Percentiles rank a stretch among this genome's conserved stretches.
These are phyloP conservation scores for Stenocarpella maydis DNA, from an alignment of 2,329 filamentous ascomycete genomes.

Conservation along the genomic window DNA sequence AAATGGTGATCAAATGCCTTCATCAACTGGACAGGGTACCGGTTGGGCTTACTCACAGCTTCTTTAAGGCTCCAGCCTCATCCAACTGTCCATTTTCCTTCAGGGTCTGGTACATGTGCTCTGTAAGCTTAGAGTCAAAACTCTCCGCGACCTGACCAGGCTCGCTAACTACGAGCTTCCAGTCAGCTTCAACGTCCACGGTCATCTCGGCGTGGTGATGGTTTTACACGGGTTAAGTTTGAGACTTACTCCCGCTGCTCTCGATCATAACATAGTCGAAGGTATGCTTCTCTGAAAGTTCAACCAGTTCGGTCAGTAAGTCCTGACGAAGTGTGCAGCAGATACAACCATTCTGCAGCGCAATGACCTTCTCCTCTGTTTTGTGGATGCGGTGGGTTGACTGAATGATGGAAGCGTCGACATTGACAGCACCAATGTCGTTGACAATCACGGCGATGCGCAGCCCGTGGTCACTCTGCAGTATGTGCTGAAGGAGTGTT, in stretches of 20 bases:
- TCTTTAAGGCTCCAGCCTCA: constrained; percentile 41
- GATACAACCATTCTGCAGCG: constrained; percentile 78
- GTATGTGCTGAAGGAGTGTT: constrained; percentile 73
- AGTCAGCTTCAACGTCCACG: background rate
- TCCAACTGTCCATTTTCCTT: constrained; percentile 13
- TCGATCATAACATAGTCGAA: constrained; percentile 79
- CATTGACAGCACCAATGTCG: constrained; percentile 70
- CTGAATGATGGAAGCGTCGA: constrained; percentile 69
- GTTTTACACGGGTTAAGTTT: background rate
- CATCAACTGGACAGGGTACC: too few relatives aligned
- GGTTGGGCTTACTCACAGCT: constrained; percentile 42
- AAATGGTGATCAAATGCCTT: background rate
- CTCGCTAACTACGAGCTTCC: constrained; percentile 62
- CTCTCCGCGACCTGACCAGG: constrained; percentile 79
- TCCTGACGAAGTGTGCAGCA: constrained; percentile 79
- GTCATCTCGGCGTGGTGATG: too few relatives aligned
- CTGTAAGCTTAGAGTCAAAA: constrained; percentile 66
- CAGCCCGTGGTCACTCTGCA: constrained; percentile 72
- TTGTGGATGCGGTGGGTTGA: constrained; percentile 61
- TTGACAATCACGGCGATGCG: constrained; percentile 78
- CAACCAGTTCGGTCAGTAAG: constrained; percentile 73
- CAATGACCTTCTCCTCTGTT: constrained; percentile 70
- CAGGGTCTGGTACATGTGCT: constrained; percentile 47
- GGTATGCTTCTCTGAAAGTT: constrained; percentile 65
- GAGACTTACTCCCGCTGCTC: constrained; percentile 48